Percentiles rank a stretch among this genome's conserved stretches.
These are phyloP conservation scores for Hapsidospora chrysogenum DNA, from an alignment of 495 filamentous ascomycete genomes.

Conservation along the genomic window DNA sequence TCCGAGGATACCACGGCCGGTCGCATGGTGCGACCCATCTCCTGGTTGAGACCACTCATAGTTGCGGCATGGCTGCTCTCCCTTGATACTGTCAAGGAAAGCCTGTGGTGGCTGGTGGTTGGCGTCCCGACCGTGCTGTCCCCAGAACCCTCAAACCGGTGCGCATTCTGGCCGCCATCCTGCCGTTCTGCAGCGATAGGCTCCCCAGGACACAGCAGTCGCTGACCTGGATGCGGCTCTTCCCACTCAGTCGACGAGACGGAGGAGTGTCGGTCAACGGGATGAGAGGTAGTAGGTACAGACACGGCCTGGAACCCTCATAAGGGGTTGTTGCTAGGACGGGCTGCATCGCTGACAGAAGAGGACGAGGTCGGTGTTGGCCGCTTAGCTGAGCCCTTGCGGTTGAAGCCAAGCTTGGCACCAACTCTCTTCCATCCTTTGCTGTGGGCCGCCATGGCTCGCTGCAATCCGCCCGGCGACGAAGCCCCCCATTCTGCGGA, in stretches of 20 bases:
- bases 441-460: constrained; percentile 31
- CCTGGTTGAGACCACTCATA: too few relatives aligned
- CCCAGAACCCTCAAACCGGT: neutral
- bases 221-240: constrained; percentile 27
- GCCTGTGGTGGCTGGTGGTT: neutral
- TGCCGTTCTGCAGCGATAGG: constrained; percentile 1
- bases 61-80: too few relatives aligned
- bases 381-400: constrained; percentile 27
- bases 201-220: constrained; percentile 16
- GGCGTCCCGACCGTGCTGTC: neutral
- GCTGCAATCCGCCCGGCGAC: constrained; percentile 32
- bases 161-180: neutral
- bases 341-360: too few relatives aligned
- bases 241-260: constrained; percentile 19
- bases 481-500: constrained; percentile 36
- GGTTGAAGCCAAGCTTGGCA: constrained; percentile 55
- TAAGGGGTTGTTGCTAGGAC: constrained; percentile 21
- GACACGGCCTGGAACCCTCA: constrained; percentile 38
- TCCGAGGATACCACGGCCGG: too few relatives aligned
- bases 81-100: too few relatives aligned
- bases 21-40: too few relatives aligned
- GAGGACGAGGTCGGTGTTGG: constrained; percentile 22
- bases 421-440: constrained; percentile 76
- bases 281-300: constrained; percentile 17
- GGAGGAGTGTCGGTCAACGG: constrained; percentile 7